phyloP scores from a whole-genome alignment of 2,329 filamentous ascomycete genomes.

The Colletotrichum incanum region DNA sequence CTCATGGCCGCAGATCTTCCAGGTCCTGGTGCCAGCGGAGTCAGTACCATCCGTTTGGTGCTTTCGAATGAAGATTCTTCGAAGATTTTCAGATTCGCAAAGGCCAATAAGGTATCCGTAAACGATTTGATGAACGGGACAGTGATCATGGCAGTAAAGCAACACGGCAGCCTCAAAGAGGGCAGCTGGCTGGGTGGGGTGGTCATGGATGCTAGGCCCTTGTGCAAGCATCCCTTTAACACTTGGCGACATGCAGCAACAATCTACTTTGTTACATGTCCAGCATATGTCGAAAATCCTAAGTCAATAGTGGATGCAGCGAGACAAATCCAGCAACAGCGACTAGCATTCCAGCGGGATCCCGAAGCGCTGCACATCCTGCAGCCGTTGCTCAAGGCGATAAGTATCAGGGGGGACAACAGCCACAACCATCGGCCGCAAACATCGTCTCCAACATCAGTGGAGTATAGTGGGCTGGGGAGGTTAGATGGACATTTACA shows the following conservation, averaged over 20 bases:
- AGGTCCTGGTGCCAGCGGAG: neutral
- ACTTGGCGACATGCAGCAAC: neutral
- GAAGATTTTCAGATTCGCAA: neutral
- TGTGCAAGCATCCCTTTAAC: neutral
- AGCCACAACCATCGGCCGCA: neutral
- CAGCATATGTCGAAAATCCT: neutral
- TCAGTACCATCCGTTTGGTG: neutral
- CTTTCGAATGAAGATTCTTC: conserved; percentile 10
- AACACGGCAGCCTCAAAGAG: neutral
- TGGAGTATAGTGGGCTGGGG: conserved; percentile 26
- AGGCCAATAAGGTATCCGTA: neutral
- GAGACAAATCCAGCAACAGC: conserved; percentile 4
- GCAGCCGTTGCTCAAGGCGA: neutral
- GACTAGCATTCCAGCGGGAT: neutral
- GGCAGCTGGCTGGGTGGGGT: conserved; percentile 24
- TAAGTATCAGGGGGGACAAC: neutral
- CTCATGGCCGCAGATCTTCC: conserved; percentile 12
- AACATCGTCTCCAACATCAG: neutral
- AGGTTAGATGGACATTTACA: neutral
- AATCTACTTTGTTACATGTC: conserved; percentile 11
- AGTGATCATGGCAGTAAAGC: neutral
- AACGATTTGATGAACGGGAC: conserved; percentile 22
- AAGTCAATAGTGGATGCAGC: neutral
- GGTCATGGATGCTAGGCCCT: neutral
- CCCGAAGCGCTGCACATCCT: conserved; percentile 16